These are phyloP conservation scores for Colletotrichum horii DNA, from an alignment of 2,329 filamentous ascomycete species.

Conservation along the genomic window DNA sequence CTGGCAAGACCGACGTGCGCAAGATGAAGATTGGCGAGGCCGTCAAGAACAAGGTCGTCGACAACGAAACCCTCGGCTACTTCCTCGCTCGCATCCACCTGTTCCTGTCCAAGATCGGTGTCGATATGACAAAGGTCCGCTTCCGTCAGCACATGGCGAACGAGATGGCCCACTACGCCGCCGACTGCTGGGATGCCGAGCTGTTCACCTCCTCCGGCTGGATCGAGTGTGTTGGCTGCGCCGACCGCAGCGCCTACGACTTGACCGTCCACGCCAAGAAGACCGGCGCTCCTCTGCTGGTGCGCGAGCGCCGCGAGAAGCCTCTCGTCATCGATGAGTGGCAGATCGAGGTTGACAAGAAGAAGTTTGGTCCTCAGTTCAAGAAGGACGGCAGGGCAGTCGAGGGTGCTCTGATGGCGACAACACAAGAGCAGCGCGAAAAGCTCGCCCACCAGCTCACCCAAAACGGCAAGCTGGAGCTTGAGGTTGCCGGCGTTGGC, in stretches of 20 bases:
- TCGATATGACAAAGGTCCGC: constrained; percentile 86
- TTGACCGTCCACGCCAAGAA: constrained; percentile 90
- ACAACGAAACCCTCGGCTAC: constrained; percentile 98
- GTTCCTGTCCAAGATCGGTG: constrained; percentile 87
- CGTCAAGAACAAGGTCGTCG: constrained; percentile 80
- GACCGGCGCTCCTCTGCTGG: constrained; percentile 84
- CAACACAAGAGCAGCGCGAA: constrained; percentile 83
- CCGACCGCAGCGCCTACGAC: constrained; percentile 94
- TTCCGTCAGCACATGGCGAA: constrained; percentile 95
- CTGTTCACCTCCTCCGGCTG: constrained; percentile 90
- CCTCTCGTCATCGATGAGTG: constrained; percentile 86
- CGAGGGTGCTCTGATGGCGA: constrained; percentile 76
- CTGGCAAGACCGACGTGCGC: constrained; percentile 79
- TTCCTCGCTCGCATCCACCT: constrained; percentile 93
- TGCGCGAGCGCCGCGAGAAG: constrained; percentile 80
- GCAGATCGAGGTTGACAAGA: constrained; percentile 87
- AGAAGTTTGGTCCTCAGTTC: constrained; percentile 93
- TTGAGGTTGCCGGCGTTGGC: constrained; percentile 72
- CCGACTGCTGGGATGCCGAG: constrained; percentile 98
- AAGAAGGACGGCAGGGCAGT: constrained; percentile 93
- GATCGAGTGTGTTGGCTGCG: constrained; percentile 98
- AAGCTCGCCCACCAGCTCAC: constrained; percentile 77
- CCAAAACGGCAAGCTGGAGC: constrained; percentile 74
- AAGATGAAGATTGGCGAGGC: constrained; percentile 84
- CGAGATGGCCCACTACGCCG: constrained; percentile 86